Evolutionary conservation across 139 green algal genomes (phyloP), one percentile per base, ranked within the genome.

Genomic region (Astrephomene gubernaculifera): DNA sequence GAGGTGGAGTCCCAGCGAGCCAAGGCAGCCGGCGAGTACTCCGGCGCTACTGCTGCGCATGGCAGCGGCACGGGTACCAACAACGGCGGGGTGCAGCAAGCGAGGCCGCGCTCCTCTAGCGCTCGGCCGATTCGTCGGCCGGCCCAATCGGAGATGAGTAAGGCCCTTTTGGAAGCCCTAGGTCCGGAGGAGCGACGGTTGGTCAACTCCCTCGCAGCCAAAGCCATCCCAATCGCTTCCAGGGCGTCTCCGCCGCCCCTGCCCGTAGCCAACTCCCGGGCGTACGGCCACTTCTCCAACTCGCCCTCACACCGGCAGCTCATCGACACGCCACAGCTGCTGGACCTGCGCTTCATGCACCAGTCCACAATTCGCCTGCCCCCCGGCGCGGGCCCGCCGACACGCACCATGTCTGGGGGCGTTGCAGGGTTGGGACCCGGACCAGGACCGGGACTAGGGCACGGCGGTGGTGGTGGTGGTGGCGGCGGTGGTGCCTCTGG

Each of bases 291-390:
- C 83, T 88, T 65, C 64, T 49, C 31, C 83, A 72, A 84, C 63
- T 74, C 64, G 45, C 83, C 83, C 31, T 64, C 52, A 17, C 74
- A 88, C 73, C 49, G 53, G 29, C 83, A 88, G 74, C 74, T 88
- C 0, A 78, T 84, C 29, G 83, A 83, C 19, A 65, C 70, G 49
- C 83, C 83, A 24, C 83, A 88, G 73, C n/a, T 78, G 49, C 79
- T 88, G 57, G 83, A 88, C 64, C 64, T 88, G 35, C 65, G 65
- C 2, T 88, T 88, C 73, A 36, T 79, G 65, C 69, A 82, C 43
- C 65, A 68, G 49, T 78, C 72, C 63, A 88, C 74, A 31, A 87
- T 87, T 39, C 63, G 71, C 41, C 71, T 87, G 70, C 82, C 82
- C 3, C 36, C 71, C 0, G 82, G 82, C 21, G 82, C 71, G 0